Conservation (phyloP, 495 filamentous ascomycete species). For the Cercophora samala region DNA sequence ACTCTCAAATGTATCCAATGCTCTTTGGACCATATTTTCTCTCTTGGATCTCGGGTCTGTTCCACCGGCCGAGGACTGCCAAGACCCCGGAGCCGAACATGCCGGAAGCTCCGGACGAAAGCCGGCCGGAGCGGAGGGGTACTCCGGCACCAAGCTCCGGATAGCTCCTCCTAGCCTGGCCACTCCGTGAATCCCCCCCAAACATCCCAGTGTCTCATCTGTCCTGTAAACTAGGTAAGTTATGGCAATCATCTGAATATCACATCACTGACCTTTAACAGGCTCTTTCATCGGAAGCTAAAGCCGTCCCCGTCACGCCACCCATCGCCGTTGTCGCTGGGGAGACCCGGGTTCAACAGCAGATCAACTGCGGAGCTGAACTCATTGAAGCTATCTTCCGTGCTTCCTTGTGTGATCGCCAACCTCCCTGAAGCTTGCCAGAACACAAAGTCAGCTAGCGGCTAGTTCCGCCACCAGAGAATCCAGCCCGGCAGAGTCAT, state of each 20-base stretch:
- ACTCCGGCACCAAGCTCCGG: not conserved
- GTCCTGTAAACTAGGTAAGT: too few relatives aligned
- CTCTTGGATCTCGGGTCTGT: not conserved
- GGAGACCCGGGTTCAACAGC: not conserved
- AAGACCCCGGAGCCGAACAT: not conserved
- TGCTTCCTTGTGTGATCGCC: not conserved
- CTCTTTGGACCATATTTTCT: not conserved
- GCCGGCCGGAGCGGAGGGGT: not conserved
- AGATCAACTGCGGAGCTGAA: conserved; percentile 4
- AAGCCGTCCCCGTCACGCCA: too few relatives aligned
- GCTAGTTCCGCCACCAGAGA: not conserved
- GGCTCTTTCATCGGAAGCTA: too few relatives aligned
- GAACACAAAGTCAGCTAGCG: not conserved
- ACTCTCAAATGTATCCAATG: not conserved
- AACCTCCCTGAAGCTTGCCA: not conserved
- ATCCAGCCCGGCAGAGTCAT: too few relatives aligned
- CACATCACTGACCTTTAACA: not conserved
- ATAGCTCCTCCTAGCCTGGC: not conserved
- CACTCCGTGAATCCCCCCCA: too few relatives aligned
- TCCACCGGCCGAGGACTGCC: not conserved
- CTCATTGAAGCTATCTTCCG: not conserved
- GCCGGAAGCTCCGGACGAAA: not conserved
- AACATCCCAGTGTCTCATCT: not conserved
- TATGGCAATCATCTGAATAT: not conserved
- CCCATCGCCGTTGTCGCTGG: not conserved